These are phyloP conservation scores for Moringa oleifera DNA, from an alignment of 345 rosid species.

Conservation along the genomic window DNA sequence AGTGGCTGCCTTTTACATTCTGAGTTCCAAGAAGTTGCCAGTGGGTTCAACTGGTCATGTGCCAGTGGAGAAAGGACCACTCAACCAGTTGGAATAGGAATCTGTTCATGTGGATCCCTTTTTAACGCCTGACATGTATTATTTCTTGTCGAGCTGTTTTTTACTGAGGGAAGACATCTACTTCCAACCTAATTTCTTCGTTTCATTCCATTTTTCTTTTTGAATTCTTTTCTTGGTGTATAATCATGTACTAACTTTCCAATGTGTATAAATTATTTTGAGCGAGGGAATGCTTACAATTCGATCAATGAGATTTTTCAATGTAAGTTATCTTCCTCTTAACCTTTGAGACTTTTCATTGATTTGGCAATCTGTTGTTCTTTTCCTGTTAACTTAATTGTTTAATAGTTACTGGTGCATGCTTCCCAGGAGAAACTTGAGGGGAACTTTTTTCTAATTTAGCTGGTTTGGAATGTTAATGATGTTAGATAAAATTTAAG, in stretches of 20 bases:
- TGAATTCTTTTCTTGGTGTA: constrained; percentile 5
- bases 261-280: neutral
- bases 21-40: constrained; percentile 7
- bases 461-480: no score
- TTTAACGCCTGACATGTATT: neutral
- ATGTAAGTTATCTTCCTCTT: no score
- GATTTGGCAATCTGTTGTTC: no score
- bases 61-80: constrained; percentile 1
- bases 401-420: no score
- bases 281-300: constrained; percentile 1
- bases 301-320: neutral
- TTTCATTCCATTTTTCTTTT: neutral
- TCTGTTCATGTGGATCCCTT: no score
- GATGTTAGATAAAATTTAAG: no score
- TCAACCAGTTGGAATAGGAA: no score
- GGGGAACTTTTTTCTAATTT: no score
- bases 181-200: neutral
- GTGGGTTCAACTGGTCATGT: neutral
- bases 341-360: no score
- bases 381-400: no score
- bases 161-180: neutral
- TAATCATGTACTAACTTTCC: neutral
- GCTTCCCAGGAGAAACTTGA: no score
- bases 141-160: constrained; percentile 3
- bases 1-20: constrained; percentile 11